These are phyloP conservation scores for Acanthamoeba lenticulata DNA, from an alignment of 208 protist species.

Conservation along the genomic window DNA sequence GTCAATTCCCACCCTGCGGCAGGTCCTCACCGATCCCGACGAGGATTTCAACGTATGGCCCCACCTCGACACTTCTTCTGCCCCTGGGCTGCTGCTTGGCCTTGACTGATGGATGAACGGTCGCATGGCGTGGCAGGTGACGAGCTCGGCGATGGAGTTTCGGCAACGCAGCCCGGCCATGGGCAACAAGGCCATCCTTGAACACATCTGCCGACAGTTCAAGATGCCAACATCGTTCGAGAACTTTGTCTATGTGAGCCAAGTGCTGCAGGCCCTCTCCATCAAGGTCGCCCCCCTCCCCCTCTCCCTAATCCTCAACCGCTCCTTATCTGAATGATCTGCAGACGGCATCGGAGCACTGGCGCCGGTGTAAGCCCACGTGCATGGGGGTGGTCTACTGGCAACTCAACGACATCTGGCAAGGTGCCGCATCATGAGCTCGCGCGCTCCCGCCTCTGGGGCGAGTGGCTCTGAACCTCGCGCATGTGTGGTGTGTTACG, in stretches of 20 bases:
- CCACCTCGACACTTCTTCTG: not conserved
- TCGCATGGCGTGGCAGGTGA: conserved; percentile 30
- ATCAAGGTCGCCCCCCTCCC: conserved; percentile 67
- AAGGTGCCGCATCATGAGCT: no score
- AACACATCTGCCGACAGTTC: conserved; percentile 79
- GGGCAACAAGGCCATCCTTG: conserved; percentile 74
- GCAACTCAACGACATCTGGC: conserved; percentile 88
- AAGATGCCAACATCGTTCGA: conserved; percentile 67
- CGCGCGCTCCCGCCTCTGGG: no score
- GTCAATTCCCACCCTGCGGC: not conserved
- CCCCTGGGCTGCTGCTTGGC: not conserved
- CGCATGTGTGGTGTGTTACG: not conserved
- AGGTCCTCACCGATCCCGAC: not conserved
- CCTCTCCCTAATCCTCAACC: not conserved
- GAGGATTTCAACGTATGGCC: not conserved
- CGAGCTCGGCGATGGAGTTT: conserved; percentile 71
- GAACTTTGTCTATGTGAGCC: conserved; percentile 74
- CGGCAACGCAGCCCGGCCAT: conserved; percentile 71
- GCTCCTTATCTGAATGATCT: not conserved
- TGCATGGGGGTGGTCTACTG: conserved; percentile 88
- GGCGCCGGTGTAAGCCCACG: conserved; percentile 74
- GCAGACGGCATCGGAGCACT: conserved; percentile 77
- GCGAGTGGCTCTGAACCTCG: not conserved
- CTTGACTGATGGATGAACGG: not conserved
- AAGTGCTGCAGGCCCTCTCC: conserved; percentile 78